Base-by-base conservation (phyloP, 768 basidiomycete species). In the Boletellus emodensis region DNA sequence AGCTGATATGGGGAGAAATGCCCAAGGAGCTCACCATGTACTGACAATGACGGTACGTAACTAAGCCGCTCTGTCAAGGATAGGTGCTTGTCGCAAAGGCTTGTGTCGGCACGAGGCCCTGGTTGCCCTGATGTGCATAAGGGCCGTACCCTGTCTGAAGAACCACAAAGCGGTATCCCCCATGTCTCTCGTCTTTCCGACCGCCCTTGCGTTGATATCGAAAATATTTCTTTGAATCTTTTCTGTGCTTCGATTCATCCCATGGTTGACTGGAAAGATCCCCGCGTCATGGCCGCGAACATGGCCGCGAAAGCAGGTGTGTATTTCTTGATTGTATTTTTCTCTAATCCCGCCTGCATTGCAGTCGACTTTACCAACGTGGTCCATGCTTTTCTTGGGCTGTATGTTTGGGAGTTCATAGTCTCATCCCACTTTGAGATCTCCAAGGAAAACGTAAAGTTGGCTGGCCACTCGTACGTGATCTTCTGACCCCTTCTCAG, bases 371-470 rank as follows among this genome's bases (percentile, higher is more conserved):
- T 86, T 59, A 71, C 70, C 39, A 81, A 82, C 57, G 64, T 85
- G 37, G 74, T 84, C 24, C 83, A 83, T 57, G 70, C 72, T n/a
- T 72, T 85, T 46, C 83, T 82, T 53, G 86, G 86, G 15, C 65
- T 84, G 43, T 84, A 84, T 55, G 46, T 83, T 26, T 87, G 84
- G 84, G 86, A 87, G 59, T 53, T 87, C 37, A 73, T 81, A 54
- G 68, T 74, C 57, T 85, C 86, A 14, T 78, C 67, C 49, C 75
- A 75, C 53, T 88, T 89, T 54, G 86, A 89, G 58, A 79, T 78
- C 77, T 84, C 85, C 24, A 73, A 26, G 61, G 77, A n/a, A 73
- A 75, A 47, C 78, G 84, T 40, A 76, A 70, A 58, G 80, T 85
- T 55, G 76, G 79, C 28, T 86, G 84, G 84, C 85, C 86, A 54